phyloP scores from a whole-genome alignment of 345 rosid genomes.

The Brassica carinata region DNA sequence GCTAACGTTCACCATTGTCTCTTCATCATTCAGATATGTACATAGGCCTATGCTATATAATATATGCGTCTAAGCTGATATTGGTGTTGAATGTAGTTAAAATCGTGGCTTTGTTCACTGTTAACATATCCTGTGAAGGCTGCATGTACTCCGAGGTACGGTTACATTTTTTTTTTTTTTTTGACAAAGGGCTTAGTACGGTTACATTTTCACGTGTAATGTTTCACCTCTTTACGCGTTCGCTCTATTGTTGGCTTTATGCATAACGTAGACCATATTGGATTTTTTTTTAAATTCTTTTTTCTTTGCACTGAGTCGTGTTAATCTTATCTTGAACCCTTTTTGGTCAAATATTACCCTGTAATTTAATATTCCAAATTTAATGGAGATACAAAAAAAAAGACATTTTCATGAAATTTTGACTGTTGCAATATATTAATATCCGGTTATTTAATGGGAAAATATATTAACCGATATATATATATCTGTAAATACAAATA shows the following conservation, averaged over 20 bases:
- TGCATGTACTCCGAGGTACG: constrained; percentile 16
- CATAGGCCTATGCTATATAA: background rate
- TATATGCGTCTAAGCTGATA: background rate
- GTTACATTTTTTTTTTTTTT: constrained; percentile 3
- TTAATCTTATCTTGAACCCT: background rate
- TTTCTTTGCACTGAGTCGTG: background rate
- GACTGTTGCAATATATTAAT: background rate
- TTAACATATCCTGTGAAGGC: background rate
- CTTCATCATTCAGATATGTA: background rate
- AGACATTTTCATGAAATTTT: background rate
- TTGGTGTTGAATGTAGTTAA: constrained; percentile 28
- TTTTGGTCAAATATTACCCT: background rate
- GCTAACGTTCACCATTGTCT: constrained; percentile 13
- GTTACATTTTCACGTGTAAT: constrained; percentile 5
- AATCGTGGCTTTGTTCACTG: constrained; percentile 25
- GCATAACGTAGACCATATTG: background rate
- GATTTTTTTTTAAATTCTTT: background rate
- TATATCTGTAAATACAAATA: background rate
- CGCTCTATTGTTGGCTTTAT: background rate
- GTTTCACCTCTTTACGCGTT: background rate
- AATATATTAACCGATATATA: background rate
- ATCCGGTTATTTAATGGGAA: background rate
- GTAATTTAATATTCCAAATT: background rate
- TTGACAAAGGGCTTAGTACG: too few relatives aligned
- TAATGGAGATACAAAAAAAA: background rate